Base-by-base conservation (phyloP, 2,329 filamentous ascomycete genomes). In the Sordariomycetes sp. region DNA sequence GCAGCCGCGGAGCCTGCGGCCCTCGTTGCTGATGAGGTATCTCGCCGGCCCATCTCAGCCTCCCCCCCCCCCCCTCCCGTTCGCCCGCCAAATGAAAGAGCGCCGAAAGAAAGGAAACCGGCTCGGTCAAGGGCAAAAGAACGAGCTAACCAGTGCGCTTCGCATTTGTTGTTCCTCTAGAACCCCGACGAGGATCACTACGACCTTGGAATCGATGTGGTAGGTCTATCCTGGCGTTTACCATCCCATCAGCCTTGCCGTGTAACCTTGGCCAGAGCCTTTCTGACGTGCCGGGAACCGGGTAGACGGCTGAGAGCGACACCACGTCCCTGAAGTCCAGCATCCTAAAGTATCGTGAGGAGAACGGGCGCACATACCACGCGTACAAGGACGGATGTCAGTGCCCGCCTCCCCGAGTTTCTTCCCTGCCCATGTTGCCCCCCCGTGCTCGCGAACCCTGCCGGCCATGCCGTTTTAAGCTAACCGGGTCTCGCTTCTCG, bases 291-390 rank as follows among this genome's bases (percentile, higher is more conserved):
- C 3, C 16, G 5, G 48, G 8, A 24, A 7, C 20, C 14, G 35
- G n/a, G 11, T 11, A 57, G 34, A 18, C 16, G n/a, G 32, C 10
- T 7, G 34, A 3, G 22, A 58, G 57, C 14, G 57, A 58, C 1
- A 68, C 65, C 1, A 61, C 64, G 0, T 67, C 64, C 1, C 58
- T 66, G 1, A 59, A 7, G n/a, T 64, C 60, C 1, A 66, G 60
- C 8, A 63, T 67, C 7, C 56, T 65, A 1, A 60, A 58, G 2
- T 67, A 66, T 22, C 62, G 65, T 6, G 43, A 63, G n/a, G 67
- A 69, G 24, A 67, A 69, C 16, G 66, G 67, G 1, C 62, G 66
- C 11, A 67, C 64, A 0, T 69, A 68, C n/a, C 66, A 68, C 35
- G 63, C 60, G 0, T 67, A 65, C 53, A 67, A 68, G 25, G 68